Conservation (phyloP, 306 rosid species). For the Trifolium repens region DNA sequence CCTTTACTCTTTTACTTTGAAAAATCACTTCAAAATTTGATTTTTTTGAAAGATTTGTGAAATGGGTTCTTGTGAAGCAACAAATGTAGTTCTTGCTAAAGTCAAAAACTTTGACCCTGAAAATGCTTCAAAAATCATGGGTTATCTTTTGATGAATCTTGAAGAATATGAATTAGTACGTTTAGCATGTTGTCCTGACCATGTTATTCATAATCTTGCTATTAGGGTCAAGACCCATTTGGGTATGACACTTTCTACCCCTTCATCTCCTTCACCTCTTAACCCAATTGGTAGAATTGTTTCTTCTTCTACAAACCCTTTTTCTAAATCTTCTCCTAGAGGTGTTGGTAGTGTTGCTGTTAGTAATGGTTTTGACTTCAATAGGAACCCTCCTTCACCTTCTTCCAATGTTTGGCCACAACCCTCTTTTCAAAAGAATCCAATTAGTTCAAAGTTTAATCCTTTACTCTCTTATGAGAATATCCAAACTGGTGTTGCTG, state of each 20-base stretch:
- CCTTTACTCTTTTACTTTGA: neutral
- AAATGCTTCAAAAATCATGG: constrained; percentile 91
- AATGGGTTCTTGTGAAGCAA: constrained; percentile 88
- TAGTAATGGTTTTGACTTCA: constrained; percentile 63
- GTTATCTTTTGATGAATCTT: constrained; percentile 71
- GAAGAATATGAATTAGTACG: constrained; percentile 77
- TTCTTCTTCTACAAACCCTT: constrained; percentile 52
- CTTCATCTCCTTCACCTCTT: constrained; percentile 57
- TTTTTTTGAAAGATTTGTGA: neutral
- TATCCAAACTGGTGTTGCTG: constrained; percentile 49
- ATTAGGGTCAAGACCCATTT: constrained; percentile 68
- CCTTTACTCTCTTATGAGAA: constrained; percentile 67
- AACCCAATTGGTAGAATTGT: constrained; percentile 74
- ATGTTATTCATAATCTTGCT: constrained; percentile 59
- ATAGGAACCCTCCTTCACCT: constrained; percentile 62
- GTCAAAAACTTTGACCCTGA: constrained; percentile 81
- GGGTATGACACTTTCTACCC: constrained; percentile 46
- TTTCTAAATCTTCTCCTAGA: constrained; percentile 67
- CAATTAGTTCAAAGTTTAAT: constrained; percentile 74
- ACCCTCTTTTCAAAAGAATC: constrained; percentile 48
- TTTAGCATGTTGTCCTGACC: constrained; percentile 72
- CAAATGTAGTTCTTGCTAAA: constrained; percentile 66
- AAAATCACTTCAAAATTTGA: constrained; percentile 2
- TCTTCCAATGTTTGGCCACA: constrained; percentile 61
- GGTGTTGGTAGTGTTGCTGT: constrained; percentile 31